Evolutionary conservation across 1,139 yeast species (phyloP).

Genomic region (Kodamaea arcana): DNA sequence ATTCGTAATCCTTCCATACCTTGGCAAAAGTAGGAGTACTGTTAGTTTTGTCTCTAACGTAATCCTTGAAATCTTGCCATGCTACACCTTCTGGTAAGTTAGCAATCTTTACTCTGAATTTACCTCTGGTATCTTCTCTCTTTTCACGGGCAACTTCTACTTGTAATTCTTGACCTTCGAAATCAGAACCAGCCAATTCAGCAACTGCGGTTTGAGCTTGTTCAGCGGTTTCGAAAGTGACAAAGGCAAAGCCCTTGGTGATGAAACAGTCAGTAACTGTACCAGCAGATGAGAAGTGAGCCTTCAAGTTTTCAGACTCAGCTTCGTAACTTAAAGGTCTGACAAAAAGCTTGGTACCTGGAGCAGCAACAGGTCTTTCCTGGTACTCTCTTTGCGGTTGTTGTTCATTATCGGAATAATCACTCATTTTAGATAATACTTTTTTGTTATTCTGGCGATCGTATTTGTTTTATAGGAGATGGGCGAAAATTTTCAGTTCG

Average conservation of each 20-base stretch:
- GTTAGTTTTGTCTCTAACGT: conserved; percentile 66
- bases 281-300: conserved; percentile 62
- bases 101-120: conserved; percentile 64
- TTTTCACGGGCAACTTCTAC: conserved; percentile 68
- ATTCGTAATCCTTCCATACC: conserved; percentile 56
- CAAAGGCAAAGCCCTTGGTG: conserved; percentile 74
- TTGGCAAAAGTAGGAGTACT: conserved; percentile 68
- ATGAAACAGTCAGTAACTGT: conserved; percentile 63
- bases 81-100: conserved; percentile 73
- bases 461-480: background rate
- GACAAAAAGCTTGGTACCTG: conserved; percentile 31
- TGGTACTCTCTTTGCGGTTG: conserved; percentile 1
- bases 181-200: conserved; percentile 52
- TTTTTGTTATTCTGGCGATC: background rate
- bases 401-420: conserved; percentile 2
- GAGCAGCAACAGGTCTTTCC: conserved; percentile 7
- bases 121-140: conserved; percentile 58
- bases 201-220: conserved; percentile 65
- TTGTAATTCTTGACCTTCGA: conserved; percentile 62
- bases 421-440: conserved; percentile 1
- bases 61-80: conserved; percentile 84
- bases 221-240: conserved; percentile 63
- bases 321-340: conserved; percentile 40
- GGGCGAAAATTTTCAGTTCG: background rate
- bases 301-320: conserved; percentile 58